Evolutionary conservation across 192 early-diverging fungal species (phyloP).

Genomic region (Helicostylum pulchrum): DNA sequence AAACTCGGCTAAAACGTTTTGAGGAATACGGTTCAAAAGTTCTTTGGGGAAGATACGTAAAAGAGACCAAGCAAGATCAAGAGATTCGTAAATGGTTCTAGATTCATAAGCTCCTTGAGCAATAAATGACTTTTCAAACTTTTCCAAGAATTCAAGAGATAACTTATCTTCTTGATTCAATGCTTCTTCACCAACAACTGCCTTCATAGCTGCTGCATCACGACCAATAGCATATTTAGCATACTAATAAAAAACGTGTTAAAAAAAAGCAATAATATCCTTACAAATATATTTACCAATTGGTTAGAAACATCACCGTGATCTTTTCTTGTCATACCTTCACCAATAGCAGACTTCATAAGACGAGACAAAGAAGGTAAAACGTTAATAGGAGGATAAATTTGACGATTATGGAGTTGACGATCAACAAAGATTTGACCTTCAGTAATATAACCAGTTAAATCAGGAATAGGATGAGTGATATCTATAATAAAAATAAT

Average conservation of each 20-base stretch:
- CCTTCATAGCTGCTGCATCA: slow-evolving; percentile 99
- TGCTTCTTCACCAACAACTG: slow-evolving; percentile 99
- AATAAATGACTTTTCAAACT: slow-evolving; percentile 98
- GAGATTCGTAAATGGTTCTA: slow-evolving; percentile 93
- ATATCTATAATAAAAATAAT: slow-evolving; percentile 65
- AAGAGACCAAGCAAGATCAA: slow-evolving; percentile 97
- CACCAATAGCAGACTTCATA: slow-evolving; percentile 99
- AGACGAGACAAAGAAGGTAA: slow-evolving; percentile 97
- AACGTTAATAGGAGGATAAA: slow-evolving; percentile 99
- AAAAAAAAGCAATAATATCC: background rate
- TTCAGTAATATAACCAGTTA: slow-evolving; percentile 99
- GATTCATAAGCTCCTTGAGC: slow-evolving; percentile 95
- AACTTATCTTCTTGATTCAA: slow-evolving; percentile 98
- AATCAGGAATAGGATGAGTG: slow-evolving; percentile 98
- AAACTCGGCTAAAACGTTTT: slow-evolving; percentile 90
- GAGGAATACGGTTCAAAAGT: slow-evolving; percentile 97
- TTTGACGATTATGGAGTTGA: slow-evolving; percentile 97
- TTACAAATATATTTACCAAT: slow-evolving; percentile 50
- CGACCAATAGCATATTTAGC: slow-evolving; percentile 99
- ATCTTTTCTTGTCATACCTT: slow-evolving; percentile 97
- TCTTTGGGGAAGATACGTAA: slow-evolving; percentile 99
- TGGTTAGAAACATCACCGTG: slow-evolving; percentile 99
- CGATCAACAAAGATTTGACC: slow-evolving; percentile 99
- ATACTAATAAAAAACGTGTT: slow-evolving; percentile 50
- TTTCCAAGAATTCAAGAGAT: slow-evolving; percentile 95